Base-by-base conservation (phyloP, 805 yeast genomes). In the Grigorovia jiainica region DNA sequence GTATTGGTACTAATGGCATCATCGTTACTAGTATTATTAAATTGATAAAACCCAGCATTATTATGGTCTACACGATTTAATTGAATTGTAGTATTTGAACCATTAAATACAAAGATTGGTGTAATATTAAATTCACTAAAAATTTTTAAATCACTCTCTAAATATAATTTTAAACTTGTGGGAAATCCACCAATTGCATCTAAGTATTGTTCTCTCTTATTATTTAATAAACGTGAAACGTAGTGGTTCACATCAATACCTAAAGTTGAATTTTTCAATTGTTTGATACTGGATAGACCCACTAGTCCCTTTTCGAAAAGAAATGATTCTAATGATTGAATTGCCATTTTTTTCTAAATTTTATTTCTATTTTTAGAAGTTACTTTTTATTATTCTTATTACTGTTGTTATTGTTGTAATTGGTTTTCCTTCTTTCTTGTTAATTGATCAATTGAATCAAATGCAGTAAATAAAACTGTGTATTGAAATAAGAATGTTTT, bases 221-320 rank as follows among this genome's bases (percentile, higher is more conserved):
- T 67, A 5, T 79, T 54, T 45, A 82, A 61, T 34, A 82, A 67
- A 41, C 85, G 64, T 20, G 82, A 67, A 31, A 86, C 61, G 54
- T 86, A 87, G 56, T 86, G 87, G 49, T 77, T 83, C 11, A 80
- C 92, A 58, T 87, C 95, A 36, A 87, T 82, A 43, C 95, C 95
- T 40, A 87, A 65, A 13, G 80, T 74, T 21, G 89, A 73, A 53
- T 79, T 78, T 43, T 69, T 74, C 43, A 87, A 66, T 3, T 76
- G 64, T 30, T 81, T 82, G 51, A 86, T 67, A 11, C 90, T 79
- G 47, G 74, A 64, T 16, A 78, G 68, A 39, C 72, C 68, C 38
- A 78, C 79, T 36, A 82, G 63, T 44, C 79, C 74, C 45, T 81
- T 73, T 49, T 86, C 95, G 51, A 77, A 76, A 35, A 82, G 67